Evolutionary conservation across 805 yeast species (phyloP), one percentile per base, ranked within the genome.

Genomic region (Debaryomyces castellii): DNA sequence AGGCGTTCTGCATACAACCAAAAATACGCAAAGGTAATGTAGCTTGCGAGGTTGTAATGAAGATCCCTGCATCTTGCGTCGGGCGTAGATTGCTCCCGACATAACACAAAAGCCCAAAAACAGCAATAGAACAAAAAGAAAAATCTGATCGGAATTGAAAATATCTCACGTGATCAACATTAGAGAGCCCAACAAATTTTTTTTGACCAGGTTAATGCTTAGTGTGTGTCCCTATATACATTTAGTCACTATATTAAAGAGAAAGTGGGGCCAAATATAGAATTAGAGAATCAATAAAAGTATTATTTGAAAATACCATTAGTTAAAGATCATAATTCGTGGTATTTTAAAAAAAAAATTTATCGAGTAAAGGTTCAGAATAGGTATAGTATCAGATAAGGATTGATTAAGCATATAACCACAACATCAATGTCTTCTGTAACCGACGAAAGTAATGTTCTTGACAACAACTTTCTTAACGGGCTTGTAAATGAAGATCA

Each of bases 401-500:
- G 20, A 30, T 30, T 30, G 34, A 30, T 9, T 17, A 14, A 30
- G 18, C 11, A 30, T 7, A 30, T 16, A 30, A 3, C 34, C 14
- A 34, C 24, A 11, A 18, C 16, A n/a, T 23, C 56, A 57, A 53
- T 58, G 24, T 47, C 58, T 30, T 54, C 57, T 16, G 17, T 58
- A 20, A 50, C 59, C 24, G 63, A 60, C 44, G 66, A 60, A 23
- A 51, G 51, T 39, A 49, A 51, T 44, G 39, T 55, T 25, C 47
- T 62, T 44, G 65, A 59, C 46, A 58, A 58, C 39, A 50, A 51
- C 41, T 50, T 53, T 39, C 55, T 60, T 36, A 53, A 50, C 47
- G 49, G 48, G 22, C 48, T 57, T 14, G 17, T 40, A 24, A 39
- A 49, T 24, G 68, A 67, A 14, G 73, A 71, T 30, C 75, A 71